Conservation (phyloP, 139 green algal genomes). For the Chlamydomonas asymmetrica region DNA sequence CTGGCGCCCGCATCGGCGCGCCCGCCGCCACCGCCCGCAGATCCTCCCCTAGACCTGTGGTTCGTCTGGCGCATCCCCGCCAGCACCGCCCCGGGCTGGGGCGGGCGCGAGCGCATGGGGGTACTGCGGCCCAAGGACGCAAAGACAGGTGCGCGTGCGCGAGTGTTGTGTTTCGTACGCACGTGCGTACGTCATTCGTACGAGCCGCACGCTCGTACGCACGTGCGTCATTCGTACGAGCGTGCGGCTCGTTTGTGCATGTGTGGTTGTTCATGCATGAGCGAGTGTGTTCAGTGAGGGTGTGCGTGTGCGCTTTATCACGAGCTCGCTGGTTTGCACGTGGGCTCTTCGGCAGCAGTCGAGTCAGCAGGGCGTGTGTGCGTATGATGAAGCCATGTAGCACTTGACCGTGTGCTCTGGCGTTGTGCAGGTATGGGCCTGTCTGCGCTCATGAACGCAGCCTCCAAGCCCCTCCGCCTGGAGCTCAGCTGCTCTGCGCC, state of each 20-base stretch:
- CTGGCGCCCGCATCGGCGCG: conserved; percentile 1
- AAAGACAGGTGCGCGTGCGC: conserved; percentile 1
- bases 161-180: neutral
- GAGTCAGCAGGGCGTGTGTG: no score
- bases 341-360: no score
- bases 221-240: neutral
- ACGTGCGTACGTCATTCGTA: neutral
- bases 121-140: conserved; percentile 4
- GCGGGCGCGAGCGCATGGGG: conserved; percentile 17
- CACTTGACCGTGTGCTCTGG: no score
- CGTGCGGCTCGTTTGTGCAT: neutral
- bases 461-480: no score
- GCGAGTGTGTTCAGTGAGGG: no score
- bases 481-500: no score
- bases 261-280: no score
- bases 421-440: no score
- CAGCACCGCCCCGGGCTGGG: neutral
- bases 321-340: no score
- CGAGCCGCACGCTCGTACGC: neutral
- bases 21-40: conserved; percentile 12
- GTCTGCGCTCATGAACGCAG: no score
- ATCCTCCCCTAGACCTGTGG: conserved; percentile 44
- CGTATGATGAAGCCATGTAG: no score
- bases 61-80: conserved; percentile 32
- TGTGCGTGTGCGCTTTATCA: no score